These are phyloP conservation scores for Colletotrichum tofieldiae DNA, from an alignment of 2,329 filamentous ascomycete species.

Conservation along the genomic window DNA sequence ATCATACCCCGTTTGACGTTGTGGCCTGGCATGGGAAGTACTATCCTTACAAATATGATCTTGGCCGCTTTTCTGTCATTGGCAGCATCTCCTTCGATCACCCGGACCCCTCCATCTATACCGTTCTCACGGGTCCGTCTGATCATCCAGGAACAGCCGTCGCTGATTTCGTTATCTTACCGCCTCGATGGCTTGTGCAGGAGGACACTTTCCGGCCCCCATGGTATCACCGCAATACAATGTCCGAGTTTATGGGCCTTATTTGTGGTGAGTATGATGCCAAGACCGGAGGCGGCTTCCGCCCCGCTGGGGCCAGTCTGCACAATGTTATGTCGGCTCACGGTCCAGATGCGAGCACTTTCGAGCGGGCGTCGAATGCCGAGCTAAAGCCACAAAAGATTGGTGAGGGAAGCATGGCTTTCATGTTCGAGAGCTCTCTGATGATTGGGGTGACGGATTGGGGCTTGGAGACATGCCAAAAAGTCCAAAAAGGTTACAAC, in stretches of 20 bases:
- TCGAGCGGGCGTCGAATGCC: constrained; percentile 62
- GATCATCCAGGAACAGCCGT: constrained; percentile 68
- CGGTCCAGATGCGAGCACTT: constrained; percentile 64
- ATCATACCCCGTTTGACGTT: constrained; percentile 76
- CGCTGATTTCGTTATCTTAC: constrained; percentile 73
- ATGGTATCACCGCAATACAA: constrained; percentile 70
- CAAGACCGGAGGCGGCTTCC: constrained; percentile 61
- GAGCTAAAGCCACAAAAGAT: constrained; percentile 60
- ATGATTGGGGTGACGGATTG: constrained; percentile 71
- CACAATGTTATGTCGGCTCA: constrained; percentile 74
- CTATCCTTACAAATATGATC: constrained; percentile 78
- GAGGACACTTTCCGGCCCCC: constrained; percentile 72
- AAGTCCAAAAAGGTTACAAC: constrained; percentile 69
- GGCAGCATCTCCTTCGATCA: constrained; percentile 76
- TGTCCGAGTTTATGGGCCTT: constrained; percentile 65
- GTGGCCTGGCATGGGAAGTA: constrained; percentile 80
- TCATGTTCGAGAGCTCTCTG: constrained; percentile 65
- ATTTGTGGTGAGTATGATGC: constrained; percentile 64
- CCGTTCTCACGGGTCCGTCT: constrained; percentile 67
- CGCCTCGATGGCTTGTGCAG: constrained; percentile 72
- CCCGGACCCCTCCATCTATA: constrained; percentile 77
- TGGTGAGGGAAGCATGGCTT: constrained; percentile 63
- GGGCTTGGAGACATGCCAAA: constrained; percentile 60
- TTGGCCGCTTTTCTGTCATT: constrained; percentile 75
- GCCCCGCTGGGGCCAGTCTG: constrained; percentile 60